A percentile compares a stretch with the other conserved stretches of the same genome.
phyloP scores from a whole-genome alignment of 1,284 basidiomycete genomes.

The Ganoderma sinense region DNA sequence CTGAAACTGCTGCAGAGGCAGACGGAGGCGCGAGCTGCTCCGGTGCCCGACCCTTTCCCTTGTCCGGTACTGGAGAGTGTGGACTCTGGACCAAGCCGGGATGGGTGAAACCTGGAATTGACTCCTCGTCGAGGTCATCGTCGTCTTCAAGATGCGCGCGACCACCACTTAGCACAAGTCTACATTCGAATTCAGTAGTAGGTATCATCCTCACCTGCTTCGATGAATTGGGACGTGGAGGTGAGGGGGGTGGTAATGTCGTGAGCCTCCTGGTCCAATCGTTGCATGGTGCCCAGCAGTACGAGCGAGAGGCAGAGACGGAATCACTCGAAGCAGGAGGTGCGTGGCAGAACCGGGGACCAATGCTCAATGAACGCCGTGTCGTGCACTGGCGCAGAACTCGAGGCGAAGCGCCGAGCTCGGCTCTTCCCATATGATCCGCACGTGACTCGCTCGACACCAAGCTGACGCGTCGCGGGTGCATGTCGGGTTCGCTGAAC shows the following conservation, averaged over 20 bases:
- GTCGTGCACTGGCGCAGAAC: background rate
- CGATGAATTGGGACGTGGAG: constrained; percentile 76
- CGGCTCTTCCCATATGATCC: constrained; percentile 10
- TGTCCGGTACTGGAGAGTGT: constrained; percentile 49
- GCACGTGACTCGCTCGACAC: constrained; percentile 29
- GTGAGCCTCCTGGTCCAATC: constrained; percentile 32
- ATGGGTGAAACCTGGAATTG: constrained; percentile 79
- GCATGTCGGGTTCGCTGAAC: constrained; percentile 32
- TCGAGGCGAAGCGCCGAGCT: constrained; percentile 15
- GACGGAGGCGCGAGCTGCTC: constrained; percentile 63
- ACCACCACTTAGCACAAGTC: constrained; percentile 3
- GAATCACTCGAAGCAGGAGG: background rate
- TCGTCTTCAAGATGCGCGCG: constrained; percentile 61
- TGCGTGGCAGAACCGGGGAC: constrained; percentile 1
- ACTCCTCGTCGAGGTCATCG: constrained; percentile 80
- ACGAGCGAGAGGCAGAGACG: background rate
- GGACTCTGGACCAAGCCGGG: constrained; percentile 55
- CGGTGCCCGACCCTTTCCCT: constrained; percentile 73
- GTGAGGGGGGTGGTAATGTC: constrained; percentile 57
- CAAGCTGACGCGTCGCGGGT: constrained; percentile 68
- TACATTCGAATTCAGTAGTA: background rate
- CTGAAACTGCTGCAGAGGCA: constrained; percentile 56
- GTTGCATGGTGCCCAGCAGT: constrained; percentile 30
- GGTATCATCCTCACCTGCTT: constrained; percentile 59
- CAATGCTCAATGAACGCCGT: background rate